Base-by-base conservation (phyloP, 1,284 basidiomycete species). In the Ganoderma meredithae region DNA sequence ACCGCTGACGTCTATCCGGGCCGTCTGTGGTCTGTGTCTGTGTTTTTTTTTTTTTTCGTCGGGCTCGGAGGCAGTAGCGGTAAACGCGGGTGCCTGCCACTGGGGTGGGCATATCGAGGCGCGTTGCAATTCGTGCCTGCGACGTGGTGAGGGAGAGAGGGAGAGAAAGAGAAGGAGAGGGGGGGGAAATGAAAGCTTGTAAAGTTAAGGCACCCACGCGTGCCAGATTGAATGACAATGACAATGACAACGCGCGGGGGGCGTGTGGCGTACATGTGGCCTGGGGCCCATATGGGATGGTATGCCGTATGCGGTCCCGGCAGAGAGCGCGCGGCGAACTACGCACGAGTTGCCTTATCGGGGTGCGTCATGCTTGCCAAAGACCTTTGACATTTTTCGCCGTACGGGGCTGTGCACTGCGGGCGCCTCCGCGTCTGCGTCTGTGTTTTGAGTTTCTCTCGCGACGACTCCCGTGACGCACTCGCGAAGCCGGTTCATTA, bases 401-500 rank as follows among this genome's bases (percentile, higher is more conserved):
- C 52, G 43, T 15, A 27, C n/a, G n/a, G 6, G 22, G 52, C 52
- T 47, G 44, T 47, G 52, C 52, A 9, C 36, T 6, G 36, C 36
- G 36, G 36, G 36, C 7, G 47, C 22, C 2, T n/a, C 47, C 25
- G 27, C 27, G 27, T 31, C 27, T 31, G 27, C 27, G 27, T 31
- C 27, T 31, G 17, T 4, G 10, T 27, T 19, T 53, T 25, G 27
- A 31, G 27, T 22, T 12, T 6, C 22, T 12, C 49, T 15, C 36
- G 36, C 36, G 36, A 36, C 49, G 9, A 15, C 52, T 53, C 25
- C 27, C 31, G 52, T 47, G 44, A 47, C 52, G 52, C 22, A 7
- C 25, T 53, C 31, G 52, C 52, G 52, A 53, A 53, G 52, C 13
- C 15, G 25, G 27, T 53, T 31, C 52, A 53, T 53, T 53, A 53